These are phyloP conservation scores for Fraxinus albicans DNA, from an alignment of 305 asterid genomes.

Conservation along the genomic window DNA sequence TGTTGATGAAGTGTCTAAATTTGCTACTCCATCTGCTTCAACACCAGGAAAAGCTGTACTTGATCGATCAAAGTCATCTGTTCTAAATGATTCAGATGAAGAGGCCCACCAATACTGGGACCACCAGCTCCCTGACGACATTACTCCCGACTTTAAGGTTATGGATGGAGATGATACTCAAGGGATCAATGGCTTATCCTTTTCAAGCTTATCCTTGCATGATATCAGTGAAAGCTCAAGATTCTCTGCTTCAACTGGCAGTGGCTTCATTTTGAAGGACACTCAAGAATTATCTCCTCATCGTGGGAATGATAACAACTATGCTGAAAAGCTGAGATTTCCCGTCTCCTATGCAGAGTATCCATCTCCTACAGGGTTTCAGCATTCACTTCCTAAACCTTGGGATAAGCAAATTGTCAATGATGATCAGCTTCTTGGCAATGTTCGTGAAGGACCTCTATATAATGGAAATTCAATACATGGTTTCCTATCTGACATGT, in stretches of 20 bases:
- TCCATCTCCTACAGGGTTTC: conserved; percentile 56
- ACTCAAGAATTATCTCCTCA: conserved; percentile 53
- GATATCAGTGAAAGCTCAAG: conserved; percentile 50
- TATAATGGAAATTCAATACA: conserved; percentile 50
- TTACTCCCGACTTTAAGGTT: conserved; percentile 78
- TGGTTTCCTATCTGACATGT: conserved; percentile 47
- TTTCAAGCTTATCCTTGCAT: conserved; percentile 56
- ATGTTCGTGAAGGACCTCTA: conserved; percentile 45
- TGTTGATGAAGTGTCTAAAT: conserved; percentile 46
- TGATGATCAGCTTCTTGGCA: conserved; percentile 49
- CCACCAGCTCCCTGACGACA: conserved; percentile 91
- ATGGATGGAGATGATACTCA: conserved; percentile 52
- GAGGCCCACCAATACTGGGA: conserved; percentile 81
- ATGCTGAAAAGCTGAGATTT: conserved; percentile 46
- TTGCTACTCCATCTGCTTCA: conserved; percentile 33
- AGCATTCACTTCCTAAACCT: conserved; percentile 48
- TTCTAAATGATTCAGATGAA: conserved; percentile 65
- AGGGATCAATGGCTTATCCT: conserved; percentile 50
- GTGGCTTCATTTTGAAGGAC: conserved; percentile 50
- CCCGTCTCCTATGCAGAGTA: conserved; percentile 52
- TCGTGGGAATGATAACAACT: conserved; percentile 40
- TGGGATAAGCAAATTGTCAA: conserved; percentile 59
- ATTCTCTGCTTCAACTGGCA: conserved; percentile 42
- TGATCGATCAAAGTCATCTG: conserved; percentile 69
- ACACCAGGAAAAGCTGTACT: conserved; percentile 59